Evolutionary conservation across 2,329 filamentous ascomycete species (phyloP), one percentile per base, ranked within the genome.

Genomic region (Fusarium azukiicola): DNA sequence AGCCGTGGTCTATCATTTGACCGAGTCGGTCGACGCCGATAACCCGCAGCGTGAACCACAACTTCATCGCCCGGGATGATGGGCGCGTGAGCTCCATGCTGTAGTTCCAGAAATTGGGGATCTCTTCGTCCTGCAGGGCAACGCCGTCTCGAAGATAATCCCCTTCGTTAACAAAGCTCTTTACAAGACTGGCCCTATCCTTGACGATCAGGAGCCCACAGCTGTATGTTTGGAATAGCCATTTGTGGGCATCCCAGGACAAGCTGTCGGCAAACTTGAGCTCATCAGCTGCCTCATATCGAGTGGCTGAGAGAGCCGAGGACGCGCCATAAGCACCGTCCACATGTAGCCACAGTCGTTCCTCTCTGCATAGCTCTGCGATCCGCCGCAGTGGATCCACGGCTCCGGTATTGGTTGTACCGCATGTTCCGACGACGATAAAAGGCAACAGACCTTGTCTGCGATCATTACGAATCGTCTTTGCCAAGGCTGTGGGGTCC

Each of bases 281-380:
- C 2, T 64, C 80, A 5, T 46, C 46, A 1, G 76, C 77, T 3
- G 61, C 68, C 44, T 72, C 46, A 21, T 72, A 70, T 3, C 79
- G 67, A 2, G 77, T 71, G 3, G 72, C 61, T 3, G 81, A 84
- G 7, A 84, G 63, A 2, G 72, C 58, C 6, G 74, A 76, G 3
- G 82, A 84, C 3, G 82, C 81, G 1, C 82, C 82, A 32, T 79
- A 84, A 19, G 82, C 82, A 14, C 82, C 79, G 8, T 84, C 81
- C 0, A 81, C 78, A 21, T 84, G 82, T 0, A 84, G 27, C 82
- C 80, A 84, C 11, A 84, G 27, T 5, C 68, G 54, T 4, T 83
- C 67, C 6, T 10, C 50, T 6, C 72, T 27, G 6, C 75, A 78
- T 13, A 78, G 75, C 12, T 69, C 61, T 14, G 76, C 56, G 9